These are phyloP conservation scores for Saxophila tyrrhenica DNA, from an alignment of 495 filamentous ascomycete species.

Conservation along the genomic window DNA sequence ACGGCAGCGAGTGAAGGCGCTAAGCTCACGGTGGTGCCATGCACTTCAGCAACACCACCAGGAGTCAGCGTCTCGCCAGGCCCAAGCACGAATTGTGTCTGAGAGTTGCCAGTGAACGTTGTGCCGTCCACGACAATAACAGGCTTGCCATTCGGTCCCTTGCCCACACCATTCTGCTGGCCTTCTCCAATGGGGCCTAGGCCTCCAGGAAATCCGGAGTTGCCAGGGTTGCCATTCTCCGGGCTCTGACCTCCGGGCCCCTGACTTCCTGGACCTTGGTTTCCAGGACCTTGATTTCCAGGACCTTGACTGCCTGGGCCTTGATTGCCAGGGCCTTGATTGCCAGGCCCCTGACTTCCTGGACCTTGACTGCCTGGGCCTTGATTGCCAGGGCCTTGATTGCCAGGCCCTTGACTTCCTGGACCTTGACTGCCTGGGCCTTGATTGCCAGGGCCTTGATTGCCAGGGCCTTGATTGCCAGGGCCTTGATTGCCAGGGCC, in stretches of 20 bases:
- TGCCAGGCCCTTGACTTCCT: no score
- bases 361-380: not conserved
- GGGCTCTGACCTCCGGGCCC: no score
- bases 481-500: no score
- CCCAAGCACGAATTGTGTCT: slow-evolving; percentile 23
- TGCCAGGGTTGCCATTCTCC: not conserved
- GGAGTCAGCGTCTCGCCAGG: slow-evolving; percentile 22
- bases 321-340: no score
- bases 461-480: no score
- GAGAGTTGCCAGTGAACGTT: slow-evolving; percentile 24
- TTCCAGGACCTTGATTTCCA: no score
- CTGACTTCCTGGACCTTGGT: no score
- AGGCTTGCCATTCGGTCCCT: slow-evolving; percentile 2
- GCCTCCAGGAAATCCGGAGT: not conserved
- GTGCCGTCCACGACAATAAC: slow-evolving; percentile 22
- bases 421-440: no score
- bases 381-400: no score
- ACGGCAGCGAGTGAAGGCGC: not conserved
- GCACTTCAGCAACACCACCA: slow-evolving; percentile 22
- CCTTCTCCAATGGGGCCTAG: not conserved
- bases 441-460: no score
- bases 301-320: no score
- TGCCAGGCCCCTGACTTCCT: no score
- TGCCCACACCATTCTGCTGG: not conserved
- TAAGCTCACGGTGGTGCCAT: slow-evolving; percentile 15